Conservation (phyloP, 2,329 filamentous ascomycete species). For the Scopulariopsis brevicaulis region DNA sequence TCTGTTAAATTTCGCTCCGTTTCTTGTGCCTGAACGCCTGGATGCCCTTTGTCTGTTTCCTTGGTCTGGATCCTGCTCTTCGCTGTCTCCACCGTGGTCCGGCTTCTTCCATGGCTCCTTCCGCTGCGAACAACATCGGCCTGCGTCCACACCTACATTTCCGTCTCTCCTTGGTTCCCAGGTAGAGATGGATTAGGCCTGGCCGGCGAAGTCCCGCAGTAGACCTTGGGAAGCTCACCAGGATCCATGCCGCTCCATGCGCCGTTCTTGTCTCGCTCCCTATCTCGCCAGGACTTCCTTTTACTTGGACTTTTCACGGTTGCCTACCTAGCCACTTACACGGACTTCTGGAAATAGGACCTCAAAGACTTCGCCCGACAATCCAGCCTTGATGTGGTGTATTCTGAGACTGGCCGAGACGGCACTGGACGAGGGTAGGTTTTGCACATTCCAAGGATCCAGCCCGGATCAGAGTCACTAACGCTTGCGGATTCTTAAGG, state of each 20-base stretch:
- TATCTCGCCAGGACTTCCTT: background rate
- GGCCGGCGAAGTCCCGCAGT: background rate
- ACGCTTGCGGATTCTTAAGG: conserved; percentile 31
- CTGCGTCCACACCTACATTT: background rate
- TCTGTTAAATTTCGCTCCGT: conserved; percentile 63
- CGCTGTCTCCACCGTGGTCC: background rate
- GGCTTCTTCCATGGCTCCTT: background rate
- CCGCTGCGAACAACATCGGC: background rate
- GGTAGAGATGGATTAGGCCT: background rate
- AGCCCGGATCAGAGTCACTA: background rate
- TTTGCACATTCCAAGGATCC: conserved; percentile 1
- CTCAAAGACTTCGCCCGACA: conserved; percentile 98
- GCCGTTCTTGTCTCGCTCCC: background rate
- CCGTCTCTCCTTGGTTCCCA: background rate
- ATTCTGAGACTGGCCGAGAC: conserved; percentile 90
- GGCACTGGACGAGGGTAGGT: conserved; percentile 84
- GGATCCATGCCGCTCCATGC: background rate
- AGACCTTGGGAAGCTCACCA: background rate
- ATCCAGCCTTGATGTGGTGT: conserved; percentile 94
- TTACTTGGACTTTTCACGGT: background rate
- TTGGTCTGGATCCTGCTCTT: background rate
- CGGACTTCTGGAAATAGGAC: conserved; percentile 74
- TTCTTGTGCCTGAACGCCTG: conserved; percentile 26
- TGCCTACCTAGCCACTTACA: conserved; percentile 64
- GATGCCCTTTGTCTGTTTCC: background rate